Conservation (phyloP, 257 asterid genomes). For the Petrea volubilis region DNA sequence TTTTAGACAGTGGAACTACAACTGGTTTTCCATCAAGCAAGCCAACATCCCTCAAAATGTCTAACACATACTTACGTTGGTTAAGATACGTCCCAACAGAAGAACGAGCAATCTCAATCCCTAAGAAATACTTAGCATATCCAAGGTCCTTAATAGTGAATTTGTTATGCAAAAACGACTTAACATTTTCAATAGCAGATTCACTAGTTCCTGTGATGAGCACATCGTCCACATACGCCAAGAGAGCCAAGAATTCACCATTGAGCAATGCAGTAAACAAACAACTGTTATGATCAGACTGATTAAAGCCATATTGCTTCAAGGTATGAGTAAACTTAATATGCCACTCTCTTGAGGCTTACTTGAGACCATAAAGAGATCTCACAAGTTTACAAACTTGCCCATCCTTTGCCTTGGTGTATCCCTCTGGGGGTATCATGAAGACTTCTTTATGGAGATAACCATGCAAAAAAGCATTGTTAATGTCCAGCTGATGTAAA, state of each 20-base stretch:
- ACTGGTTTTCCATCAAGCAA: too few relatives aligned
- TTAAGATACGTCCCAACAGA: neutral
- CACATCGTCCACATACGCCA: neutral
- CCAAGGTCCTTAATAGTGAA: neutral
- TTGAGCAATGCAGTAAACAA: too few relatives aligned
- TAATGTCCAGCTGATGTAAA: too few relatives aligned
- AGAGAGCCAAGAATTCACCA: neutral
- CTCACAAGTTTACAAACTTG: neutral
- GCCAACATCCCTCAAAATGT: too few relatives aligned
- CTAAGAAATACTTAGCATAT: neutral
- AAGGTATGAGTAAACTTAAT: too few relatives aligned
- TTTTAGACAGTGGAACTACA: neutral
- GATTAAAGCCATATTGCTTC: neutral
- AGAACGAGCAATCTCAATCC: neutral
- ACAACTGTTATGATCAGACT: neutral
- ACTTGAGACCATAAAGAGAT: neutral
- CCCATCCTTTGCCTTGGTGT: neutral
- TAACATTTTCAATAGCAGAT: neutral
- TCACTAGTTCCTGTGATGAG: neutral
- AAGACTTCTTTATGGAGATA: neutral
- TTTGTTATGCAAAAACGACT: neutral
- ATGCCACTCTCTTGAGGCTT: neutral
- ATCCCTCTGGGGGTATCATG: neutral
- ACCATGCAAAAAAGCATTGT: neutral
- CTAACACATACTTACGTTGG: too few relatives aligned